Conservation (phyloP, 116 monocot genomes). For the Thalassia testudinum region DNA sequence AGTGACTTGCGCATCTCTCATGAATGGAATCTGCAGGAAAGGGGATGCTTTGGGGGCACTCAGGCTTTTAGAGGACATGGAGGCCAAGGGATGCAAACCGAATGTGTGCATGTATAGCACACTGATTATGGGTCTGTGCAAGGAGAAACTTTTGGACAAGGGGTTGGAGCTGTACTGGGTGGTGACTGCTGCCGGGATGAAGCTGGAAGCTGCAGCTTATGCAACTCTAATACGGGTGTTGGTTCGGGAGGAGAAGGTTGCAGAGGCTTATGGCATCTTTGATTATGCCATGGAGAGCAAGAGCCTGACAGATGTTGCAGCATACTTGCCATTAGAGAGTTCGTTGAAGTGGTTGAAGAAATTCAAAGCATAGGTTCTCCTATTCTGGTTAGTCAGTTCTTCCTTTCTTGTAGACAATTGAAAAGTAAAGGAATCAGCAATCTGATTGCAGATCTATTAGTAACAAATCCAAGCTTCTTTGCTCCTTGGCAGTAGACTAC, state of each 20-base stretch:
- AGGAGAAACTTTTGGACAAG: constrained; percentile 55
- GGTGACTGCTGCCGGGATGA: constrained; percentile 52
- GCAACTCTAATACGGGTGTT: constrained; percentile 53
- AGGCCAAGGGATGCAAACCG: constrained; percentile 62
- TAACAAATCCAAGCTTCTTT: too few species aligned
- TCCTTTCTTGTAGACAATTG: too few species aligned
- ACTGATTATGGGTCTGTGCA: constrained; percentile 72
- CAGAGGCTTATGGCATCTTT: constrained; percentile 78
- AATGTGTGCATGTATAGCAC: constrained; percentile 87
- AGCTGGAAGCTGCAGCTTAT: constrained; percentile 62
- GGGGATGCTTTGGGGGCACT: constrained; percentile 56
- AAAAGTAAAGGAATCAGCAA: too few species aligned
- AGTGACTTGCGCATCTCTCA: constrained; percentile 74
- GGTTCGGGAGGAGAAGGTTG: constrained; percentile 41
- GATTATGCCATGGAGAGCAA: constrained; percentile 82
- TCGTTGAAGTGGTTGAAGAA: constrained; percentile 64
- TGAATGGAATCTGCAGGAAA: constrained; percentile 88
- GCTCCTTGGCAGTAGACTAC: too few species aligned
- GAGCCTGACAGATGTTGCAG: constrained; percentile 50
- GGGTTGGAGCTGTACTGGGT: constrained; percentile 43
- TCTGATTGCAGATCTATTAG: too few species aligned
- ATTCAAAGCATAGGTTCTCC: constrained; percentile 11
- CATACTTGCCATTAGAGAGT: constrained; percentile 58
- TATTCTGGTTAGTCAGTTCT: too few species aligned
- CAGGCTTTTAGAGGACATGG: constrained; percentile 54